phyloP scores from a whole-genome alignment of 345 rosid genomes.

The Passiflora organensis region DNA sequence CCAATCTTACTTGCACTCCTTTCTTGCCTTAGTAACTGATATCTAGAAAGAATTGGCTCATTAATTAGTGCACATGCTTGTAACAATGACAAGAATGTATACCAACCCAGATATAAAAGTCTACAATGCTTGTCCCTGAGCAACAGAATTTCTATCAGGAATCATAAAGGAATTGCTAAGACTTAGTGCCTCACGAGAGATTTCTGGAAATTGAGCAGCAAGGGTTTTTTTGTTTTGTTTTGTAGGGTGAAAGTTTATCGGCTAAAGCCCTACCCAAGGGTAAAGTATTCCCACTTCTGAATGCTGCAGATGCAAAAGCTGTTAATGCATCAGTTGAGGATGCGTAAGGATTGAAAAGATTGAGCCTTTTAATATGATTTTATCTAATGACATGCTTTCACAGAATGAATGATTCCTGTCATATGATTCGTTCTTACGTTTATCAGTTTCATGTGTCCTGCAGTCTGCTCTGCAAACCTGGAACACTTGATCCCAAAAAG shows the following conservation, averaged over 20 bases:
- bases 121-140: background rate
- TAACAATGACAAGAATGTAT: background rate
- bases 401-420: background rate
- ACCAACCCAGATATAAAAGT: background rate
- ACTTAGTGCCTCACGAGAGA: background rate
- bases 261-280: conserved; percentile 30
- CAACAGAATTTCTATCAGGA: background rate
- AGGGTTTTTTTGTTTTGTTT: background rate
- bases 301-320: conserved; percentile 47
- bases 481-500: conserved; percentile 18
- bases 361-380: background rate
- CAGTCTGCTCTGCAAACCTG: conserved; percentile 14
- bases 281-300: conserved; percentile 51
- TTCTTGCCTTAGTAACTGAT: too few species aligned
- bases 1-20: background rate
- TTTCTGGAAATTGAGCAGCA: background rate
- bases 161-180: background rate
- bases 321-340: conserved; percentile 38
- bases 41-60: too few species aligned
- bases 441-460: background rate
- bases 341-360: conserved; percentile 48
- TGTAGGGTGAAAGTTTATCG: conserved; percentile 82
- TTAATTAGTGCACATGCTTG: too few species aligned
- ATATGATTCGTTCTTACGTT: background rate
- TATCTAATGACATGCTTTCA: background rate